phyloP scores from a whole-genome alignment of 495 filamentous ascomycete species.

The Penicillium fimorum region DNA sequence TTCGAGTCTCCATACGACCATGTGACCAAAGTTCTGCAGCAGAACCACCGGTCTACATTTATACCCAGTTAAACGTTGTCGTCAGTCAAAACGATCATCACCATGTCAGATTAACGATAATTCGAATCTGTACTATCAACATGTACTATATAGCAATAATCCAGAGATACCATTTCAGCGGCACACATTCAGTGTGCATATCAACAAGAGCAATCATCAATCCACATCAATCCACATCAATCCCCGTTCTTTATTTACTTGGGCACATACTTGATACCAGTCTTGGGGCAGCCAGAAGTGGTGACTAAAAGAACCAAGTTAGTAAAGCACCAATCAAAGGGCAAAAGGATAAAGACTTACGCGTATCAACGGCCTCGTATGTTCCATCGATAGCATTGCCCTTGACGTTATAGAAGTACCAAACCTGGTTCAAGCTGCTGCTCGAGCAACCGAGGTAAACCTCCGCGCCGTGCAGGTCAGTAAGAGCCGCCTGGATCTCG shows the following conservation, averaged over 20 bases:
- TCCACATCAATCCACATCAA: neutral
- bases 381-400: slow-evolving; percentile 68
- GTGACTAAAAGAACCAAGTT: slow-evolving; percentile 36
- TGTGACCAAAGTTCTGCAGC: neutral
- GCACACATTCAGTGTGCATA: neutral
- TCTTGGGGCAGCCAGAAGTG: slow-evolving; percentile 53
- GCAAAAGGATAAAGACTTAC: slow-evolving; percentile 30
- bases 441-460: slow-evolving; percentile 64
- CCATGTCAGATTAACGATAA: neutral
- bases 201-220: neutral
- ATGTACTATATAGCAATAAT: slow-evolving; percentile 10
- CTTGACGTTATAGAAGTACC: slow-evolving; percentile 74
- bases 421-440: slow-evolving; percentile 62
- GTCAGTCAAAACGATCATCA: neutral
- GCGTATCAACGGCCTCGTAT: slow-evolving; percentile 57
- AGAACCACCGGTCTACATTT: neutral
- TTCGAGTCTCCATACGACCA: neutral
- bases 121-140: neutral
- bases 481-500: slow-evolving; percentile 62
- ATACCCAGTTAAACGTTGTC: neutral
- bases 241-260: slow-evolving; percentile 32
- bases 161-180: slow-evolving; percentile 6
- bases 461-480: slow-evolving; percentile 53
- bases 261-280: slow-evolving; percentile 60
- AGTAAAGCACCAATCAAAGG: neutral